Conservation (phyloP, 2,329 filamentous ascomycete genomes). For the Diaporthe velutina region DNA sequence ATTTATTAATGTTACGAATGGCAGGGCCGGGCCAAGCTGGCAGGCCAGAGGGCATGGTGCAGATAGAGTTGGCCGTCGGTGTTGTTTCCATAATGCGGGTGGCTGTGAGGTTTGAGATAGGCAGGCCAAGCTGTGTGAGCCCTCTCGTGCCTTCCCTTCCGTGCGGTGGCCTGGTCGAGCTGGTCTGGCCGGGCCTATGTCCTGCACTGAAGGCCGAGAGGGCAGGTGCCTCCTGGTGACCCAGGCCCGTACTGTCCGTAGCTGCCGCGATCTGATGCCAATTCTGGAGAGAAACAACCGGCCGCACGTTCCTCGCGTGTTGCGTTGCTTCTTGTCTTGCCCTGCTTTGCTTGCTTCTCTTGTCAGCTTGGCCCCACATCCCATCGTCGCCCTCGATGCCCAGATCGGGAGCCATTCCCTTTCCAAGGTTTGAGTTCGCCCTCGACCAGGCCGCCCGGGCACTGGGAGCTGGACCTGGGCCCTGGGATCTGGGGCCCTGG, state of each 20-base stretch:
- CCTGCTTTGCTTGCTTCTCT: constrained; percentile 17
- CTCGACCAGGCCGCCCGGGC: background rate
- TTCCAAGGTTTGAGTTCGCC: background rate
- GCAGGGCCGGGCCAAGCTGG: background rate
- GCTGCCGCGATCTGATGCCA: constrained; percentile 5
- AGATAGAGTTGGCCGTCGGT: constrained; percentile 26
- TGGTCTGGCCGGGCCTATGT: constrained; percentile 7
- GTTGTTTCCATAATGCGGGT: constrained; percentile 17
- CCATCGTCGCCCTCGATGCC: constrained; percentile 6
- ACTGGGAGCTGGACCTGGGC: background rate
- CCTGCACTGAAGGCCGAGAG: background rate
- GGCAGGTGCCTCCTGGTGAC: background rate
- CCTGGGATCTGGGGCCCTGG: background rate
- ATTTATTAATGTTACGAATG: background rate
- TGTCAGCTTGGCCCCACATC: constrained; percentile 11
- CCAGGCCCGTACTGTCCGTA: background rate
- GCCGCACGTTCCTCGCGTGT: constrained; percentile 23
- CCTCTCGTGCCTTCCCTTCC: background rate
- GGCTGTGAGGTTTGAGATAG: constrained; percentile 28
- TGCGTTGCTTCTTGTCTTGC: background rate
- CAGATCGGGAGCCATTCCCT: constrained; percentile 13
- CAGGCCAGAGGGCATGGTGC: constrained; percentile 16
- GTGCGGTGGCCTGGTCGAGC: background rate
- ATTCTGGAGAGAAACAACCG: constrained; percentile 3
- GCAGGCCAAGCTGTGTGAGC: constrained; percentile 12